Conservation (phyloP, 495 filamentous ascomycete genomes). For the Lophiostoma macrostomum region DNA sequence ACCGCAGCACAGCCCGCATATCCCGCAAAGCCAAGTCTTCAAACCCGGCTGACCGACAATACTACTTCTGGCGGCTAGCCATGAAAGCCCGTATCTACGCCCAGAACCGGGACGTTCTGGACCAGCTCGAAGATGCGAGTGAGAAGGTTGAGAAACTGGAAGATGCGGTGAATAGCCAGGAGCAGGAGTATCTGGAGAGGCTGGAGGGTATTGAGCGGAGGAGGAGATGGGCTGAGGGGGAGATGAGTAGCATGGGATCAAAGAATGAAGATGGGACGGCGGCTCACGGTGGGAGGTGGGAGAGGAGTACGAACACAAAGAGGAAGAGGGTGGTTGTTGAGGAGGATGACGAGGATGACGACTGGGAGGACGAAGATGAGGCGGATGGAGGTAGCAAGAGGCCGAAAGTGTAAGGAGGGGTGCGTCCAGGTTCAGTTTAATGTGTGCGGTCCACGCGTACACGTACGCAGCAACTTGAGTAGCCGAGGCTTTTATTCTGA, state of each 20-base stretch:
- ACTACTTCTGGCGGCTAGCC: constrained; percentile 78
- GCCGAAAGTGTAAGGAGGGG: neutral
- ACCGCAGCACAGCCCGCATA: constrained; percentile 57
- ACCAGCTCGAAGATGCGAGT: constrained; percentile 64
- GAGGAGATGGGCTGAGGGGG: constrained; percentile 35
- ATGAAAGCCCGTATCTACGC: constrained; percentile 78
- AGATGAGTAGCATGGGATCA: too few species aligned
- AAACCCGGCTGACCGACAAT: constrained; percentile 58
- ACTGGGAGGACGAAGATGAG: constrained; percentile 6
- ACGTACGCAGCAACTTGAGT: too few species aligned
- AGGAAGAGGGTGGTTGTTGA: constrained; percentile 49
- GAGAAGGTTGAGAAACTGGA: constrained; percentile 82
- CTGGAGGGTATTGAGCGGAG: constrained; percentile 53
- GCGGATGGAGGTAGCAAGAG: constrained; percentile 15
- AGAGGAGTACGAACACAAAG: too few species aligned
- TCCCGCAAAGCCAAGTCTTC: constrained; percentile 54
- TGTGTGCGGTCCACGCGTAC: too few species aligned
- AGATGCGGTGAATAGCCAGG: constrained; percentile 70
- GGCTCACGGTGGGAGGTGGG: too few species aligned
- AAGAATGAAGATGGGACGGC: too few species aligned
- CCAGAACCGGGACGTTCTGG: constrained; percentile 71
- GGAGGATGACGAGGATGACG: constrained; percentile 28
- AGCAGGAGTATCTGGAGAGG: constrained; percentile 74
- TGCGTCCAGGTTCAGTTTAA: too few species aligned
- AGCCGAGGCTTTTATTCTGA: too few species aligned